Evolutionary conservation across 2,329 filamentous ascomycete genomes (phyloP), one percentile per base, ranked within the genome.

Genomic region (Stagonosporopsis chrysanthemi): DNA sequence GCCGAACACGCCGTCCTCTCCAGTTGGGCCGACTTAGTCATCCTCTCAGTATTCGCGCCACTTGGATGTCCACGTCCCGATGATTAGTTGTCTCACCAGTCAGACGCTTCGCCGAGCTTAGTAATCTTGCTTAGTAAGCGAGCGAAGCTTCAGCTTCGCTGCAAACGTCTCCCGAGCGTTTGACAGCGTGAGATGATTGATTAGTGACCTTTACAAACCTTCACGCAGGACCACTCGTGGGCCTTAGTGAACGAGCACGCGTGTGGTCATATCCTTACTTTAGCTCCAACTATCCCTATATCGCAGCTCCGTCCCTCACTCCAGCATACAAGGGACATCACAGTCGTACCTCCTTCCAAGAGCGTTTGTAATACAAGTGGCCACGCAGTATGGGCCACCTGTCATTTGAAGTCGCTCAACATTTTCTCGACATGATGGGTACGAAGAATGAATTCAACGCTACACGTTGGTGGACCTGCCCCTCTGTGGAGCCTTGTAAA

Each of bases 331-430:
- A 51, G 47, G 28, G 42, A 29, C 41, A 24, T 53, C 40, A 55
- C 46, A 52, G 52, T 60, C 28, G 47, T 56, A 24, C 38, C 29
- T 38, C 44, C 35, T 29, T 12, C 41, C 23, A 3, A 22, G 35
- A 44, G 48, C 26, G 38, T 52, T 44, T 44, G 9, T 39, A 17
- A 63, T 49, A 46, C 42, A 22, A 35, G 35, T 44, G 17, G 39
- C 56, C 51, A 56, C 39, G 59, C 51, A 43, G 36, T 17, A 39
- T 47, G 35, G 46, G 24, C 43, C 44, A 52, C 48, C 43, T 57
- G 43, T 48, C 54, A 29, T 14, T 19, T 15, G 14, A 23, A 5
- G 22, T 31, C 17, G 14, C 28, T 26, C 44, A 41, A 43, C 14
- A 7, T 48, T 19, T 31, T 3, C 38, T 44, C 11, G 26, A 38